Base-by-base conservation (phyloP, 495 filamentous ascomycete species). In the Penicillium longicatenatum region DNA sequence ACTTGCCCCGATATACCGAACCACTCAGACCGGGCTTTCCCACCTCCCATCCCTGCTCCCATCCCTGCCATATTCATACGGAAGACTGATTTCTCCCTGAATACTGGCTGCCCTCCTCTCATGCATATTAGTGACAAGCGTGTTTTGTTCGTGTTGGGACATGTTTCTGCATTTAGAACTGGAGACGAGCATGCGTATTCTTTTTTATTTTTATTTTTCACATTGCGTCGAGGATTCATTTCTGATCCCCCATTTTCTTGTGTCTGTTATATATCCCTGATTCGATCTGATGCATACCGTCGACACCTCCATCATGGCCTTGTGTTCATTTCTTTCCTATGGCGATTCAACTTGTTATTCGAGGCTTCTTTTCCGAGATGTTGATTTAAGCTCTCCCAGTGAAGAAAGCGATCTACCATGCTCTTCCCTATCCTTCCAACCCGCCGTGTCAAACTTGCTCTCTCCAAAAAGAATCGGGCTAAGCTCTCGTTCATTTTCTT, bases 61-160 rank as follows among this genome's bases (percentile, higher is more conserved):
- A n/a, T n/a, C n/a, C n/a, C 21, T 30, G 33, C 33, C 37, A 14
- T 9, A 5, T 52, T 7, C 11, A 42, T 44, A 50, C 48, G 51
- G 49, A 57, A 41, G 60, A 60, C 52, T 62, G 50, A 55, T 63
- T 22, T 58, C 52, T 60, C 62, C 62, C 51, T 64, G 43, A 58
- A 64, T 65, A 64, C 59, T 56, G 58, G 57, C 58, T 54, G 21
- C 57, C 35, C 12, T 65, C 66, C 70, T 41, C 65, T 67, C 69
- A 61, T 74, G 71, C 71, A 72, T 76, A 70, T 72, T 69, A 68
- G 68, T 70, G 69, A 76, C 64, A 66, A 77, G 75, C 75, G 75
- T 72, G 64, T 63, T 67, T 64, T 62, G 48, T 54, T 57, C 55
- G 52, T 60, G 56, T 58, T 59, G 53, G 59, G 57, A 48, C 54